phyloP scores from a whole-genome alignment of 306 rosid genomes.

The Cicer bijugum region DNA sequence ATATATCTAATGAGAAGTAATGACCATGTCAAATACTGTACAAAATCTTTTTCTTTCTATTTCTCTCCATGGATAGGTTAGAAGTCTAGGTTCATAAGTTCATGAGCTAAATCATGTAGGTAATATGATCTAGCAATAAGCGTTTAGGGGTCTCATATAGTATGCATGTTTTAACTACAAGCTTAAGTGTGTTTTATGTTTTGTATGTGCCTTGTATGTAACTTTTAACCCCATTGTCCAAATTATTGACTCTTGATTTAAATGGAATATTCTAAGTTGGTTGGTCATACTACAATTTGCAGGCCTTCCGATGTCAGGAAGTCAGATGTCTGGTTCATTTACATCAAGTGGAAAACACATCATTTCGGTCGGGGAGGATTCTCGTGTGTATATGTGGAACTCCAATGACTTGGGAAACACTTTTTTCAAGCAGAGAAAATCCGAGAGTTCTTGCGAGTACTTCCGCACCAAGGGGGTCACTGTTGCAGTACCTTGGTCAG shows the following conservation, averaged over 20 bases:
- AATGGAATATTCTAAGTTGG: slow-evolving; percentile 37
- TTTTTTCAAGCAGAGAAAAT: slow-evolving; percentile 53
- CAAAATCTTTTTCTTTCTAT: slow-evolving; percentile 16
- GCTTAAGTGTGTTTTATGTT: slow-evolving; percentile 21
- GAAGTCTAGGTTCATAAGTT: not conserved
- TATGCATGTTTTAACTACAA: slow-evolving; percentile 4
- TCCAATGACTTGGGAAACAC: slow-evolving; percentile 40
- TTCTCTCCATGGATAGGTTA: slow-evolving; percentile 4
- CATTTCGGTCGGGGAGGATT: slow-evolving; percentile 80
- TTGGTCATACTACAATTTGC: slow-evolving; percentile 41
- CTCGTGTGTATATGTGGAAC: slow-evolving; percentile 79
- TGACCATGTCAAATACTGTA: not conserved
- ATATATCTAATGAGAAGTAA: too few relatives aligned
- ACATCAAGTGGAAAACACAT: slow-evolving; percentile 64
- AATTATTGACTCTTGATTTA: not conserved
- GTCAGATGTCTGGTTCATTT: slow-evolving; percentile 81
- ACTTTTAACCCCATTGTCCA: not conserved
- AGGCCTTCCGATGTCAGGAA: slow-evolving; percentile 75
- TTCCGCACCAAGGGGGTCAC: slow-evolving; percentile 72
- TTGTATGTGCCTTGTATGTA: not conserved
- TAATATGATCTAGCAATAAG: not conserved
- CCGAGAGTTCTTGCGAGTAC: slow-evolving; percentile 68
- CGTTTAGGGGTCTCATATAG: not conserved
- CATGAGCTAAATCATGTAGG: not conserved
- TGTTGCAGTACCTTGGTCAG: slow-evolving; percentile 81